Evolutionary conservation across 495 filamentous ascomycete species (phyloP).

Genomic region (Penicillium herquei): DNA sequence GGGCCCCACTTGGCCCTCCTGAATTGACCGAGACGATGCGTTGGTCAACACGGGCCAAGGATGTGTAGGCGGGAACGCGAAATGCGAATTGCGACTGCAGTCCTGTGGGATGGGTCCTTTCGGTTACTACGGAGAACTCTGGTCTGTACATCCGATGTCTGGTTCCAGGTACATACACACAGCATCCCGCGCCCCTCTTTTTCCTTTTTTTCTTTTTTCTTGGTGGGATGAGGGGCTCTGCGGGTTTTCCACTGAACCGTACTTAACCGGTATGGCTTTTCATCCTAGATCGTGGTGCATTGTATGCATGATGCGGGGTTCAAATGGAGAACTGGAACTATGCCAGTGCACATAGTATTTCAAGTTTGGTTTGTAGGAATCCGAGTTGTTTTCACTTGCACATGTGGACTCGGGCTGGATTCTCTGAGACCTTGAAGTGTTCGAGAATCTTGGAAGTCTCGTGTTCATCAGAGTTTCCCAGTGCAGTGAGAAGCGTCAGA

Average conservation of each 20-base stretch:
- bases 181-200: not conserved
- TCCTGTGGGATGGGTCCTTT: not conserved
- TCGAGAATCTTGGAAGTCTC: not conserved
- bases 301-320: not conserved
- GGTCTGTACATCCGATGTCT: too few relatives aligned
- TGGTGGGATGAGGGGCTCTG: not conserved
- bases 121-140: not conserved
- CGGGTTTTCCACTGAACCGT: not conserved
- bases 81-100: not conserved
- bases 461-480: not conserved
- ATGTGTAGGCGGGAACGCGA: conserved; percentile 1
- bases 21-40: conserved; percentile 27
- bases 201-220: not conserved
- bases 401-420: too few relatives aligned
- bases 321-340: too few relatives aligned
- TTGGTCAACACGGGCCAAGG: conserved; percentile 16
- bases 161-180: too few relatives aligned
- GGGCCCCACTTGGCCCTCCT: conserved; percentile 24
- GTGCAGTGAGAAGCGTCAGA: not conserved
- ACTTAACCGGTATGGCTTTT: not conserved
- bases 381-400: too few relatives aligned
- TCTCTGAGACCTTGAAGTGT: not conserved
- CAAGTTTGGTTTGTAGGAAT: too few relatives aligned
- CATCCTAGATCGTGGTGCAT: not conserved
- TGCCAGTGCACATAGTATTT: too few relatives aligned